These are phyloP conservation scores for Alnus rubra DNA, from an alignment of 306 rosid genomes.

Conservation along the genomic window DNA sequence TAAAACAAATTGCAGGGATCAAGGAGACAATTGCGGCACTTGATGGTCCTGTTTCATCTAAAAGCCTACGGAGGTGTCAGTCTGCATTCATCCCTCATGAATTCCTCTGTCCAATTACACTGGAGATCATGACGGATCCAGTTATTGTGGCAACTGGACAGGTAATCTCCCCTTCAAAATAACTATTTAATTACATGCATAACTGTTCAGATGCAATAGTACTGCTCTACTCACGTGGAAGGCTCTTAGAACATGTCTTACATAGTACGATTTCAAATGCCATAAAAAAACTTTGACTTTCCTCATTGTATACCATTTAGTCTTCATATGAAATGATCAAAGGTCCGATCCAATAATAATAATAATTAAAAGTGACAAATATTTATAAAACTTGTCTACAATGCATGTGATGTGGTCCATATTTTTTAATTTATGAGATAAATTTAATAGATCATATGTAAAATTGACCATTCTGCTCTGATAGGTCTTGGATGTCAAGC, in stretches of 20 bases:
- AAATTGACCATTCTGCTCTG: background rate
- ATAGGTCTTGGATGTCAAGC: background rate
- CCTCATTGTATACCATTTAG: too few species aligned
- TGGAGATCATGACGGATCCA: conserved; percentile 93
- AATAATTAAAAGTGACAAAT: background rate
- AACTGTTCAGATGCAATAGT: too few species aligned
- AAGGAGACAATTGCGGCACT: conserved; percentile 43
- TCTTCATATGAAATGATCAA: too few species aligned
- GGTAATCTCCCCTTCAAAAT: conserved; percentile 44
- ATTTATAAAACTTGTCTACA: background rate
- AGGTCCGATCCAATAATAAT: background rate
- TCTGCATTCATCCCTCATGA: conserved; percentile 82
- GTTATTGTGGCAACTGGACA: conserved; percentile 85
- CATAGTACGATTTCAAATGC: too few species aligned
- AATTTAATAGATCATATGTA: background rate
- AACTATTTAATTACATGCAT: background rate
- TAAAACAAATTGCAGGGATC: conserved; percentile 59
- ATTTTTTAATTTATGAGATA: background rate
- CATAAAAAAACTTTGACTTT: too few species aligned
- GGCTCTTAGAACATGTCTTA: too few species aligned
- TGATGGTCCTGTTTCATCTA: conserved; percentile 47
- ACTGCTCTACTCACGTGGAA: too few species aligned
- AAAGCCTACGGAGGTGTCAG: conserved; percentile 40
- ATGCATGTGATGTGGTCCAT: too few species aligned
- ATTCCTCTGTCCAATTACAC: conserved; percentile 82